Base-by-base conservation (phyloP, 352 stramenopile genomes). In the Globisporangium megalacanthum region DNA sequence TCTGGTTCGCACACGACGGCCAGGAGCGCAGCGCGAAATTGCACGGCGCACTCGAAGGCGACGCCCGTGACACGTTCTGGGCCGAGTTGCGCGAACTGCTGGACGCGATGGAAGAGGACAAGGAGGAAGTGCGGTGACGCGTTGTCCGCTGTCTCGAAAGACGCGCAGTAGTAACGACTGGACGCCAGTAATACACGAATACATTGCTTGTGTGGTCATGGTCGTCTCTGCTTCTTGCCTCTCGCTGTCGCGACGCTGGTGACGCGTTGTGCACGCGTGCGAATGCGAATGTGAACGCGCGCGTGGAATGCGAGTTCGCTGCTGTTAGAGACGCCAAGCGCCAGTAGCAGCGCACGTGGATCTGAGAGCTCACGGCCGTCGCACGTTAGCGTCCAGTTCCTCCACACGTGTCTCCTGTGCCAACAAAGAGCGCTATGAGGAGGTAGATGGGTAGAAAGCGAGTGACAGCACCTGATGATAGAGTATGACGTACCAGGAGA, bases 1-100 rank as follows among this genome's bases (percentile, higher is more conserved):
- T 98, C 48, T 98, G 92, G 92, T 98, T 93, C 68, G 79, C 83
- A 14, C 71, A 69, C n/a, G 77, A 93, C 61, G 64, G 78, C 51
- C 58, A 81, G 42, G 92, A 97, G 69, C 65, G 73, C 41, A 93
- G 78, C 64, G 90, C 84, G 33, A 97, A 96, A 62, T 68, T 98
- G 39, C 73, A 86, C 57, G 90, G 88, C 39, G 89, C 90, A 13
- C 58, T 97, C 49, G 87, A 97, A 63, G 92, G 90, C 44, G 80
- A 86, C 44, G 89, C 89, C 19, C 73, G 89, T 19, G 74, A 97
- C 25, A 64, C 53, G 47, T 67, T 95, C 45, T 92, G 85, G 85
- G 62, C 58, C 9, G 79, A 93, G 41, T 68, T 93, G 49, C 71
- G 76, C 60, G 57, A 92, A 37, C 58, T 95, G 6, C 65, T 92